Conservation (phyloP, 768 basidiomycete genomes). For the Baorangia bicolor region DNA sequence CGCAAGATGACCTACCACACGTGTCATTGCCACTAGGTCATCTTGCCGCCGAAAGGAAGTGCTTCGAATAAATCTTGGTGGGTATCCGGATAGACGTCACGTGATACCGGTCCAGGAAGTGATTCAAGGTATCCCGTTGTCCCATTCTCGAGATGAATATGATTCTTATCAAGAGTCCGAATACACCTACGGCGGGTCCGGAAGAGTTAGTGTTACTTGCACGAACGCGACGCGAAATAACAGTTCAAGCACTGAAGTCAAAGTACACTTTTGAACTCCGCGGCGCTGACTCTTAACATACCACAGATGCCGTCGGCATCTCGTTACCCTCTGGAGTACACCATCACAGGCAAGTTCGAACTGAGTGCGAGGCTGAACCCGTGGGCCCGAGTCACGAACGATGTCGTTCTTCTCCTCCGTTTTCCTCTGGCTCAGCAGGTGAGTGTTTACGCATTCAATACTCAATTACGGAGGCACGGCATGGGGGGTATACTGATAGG, state of each 20-base stretch:
- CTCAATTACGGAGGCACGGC: not conserved
- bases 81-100: not conserved
- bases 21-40: constrained; percentile 10
- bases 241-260: not conserved
- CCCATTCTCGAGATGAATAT: not conserved
- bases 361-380: not conserved
- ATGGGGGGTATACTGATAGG: not conserved
- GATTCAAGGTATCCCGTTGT: not conserved
- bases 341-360: too few relatives aligned
- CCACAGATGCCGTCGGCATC: not conserved
- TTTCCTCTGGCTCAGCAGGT: constrained; percentile 60
- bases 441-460: constrained; percentile 1
- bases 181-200: not conserved
- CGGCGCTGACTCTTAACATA: not conserved
- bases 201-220: not conserved
- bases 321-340: not conserved
- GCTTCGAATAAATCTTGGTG: not conserved
- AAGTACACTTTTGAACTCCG: constrained; percentile 17
- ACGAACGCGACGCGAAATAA: not conserved
- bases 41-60: not conserved
- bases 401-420: constrained; percentile 53
- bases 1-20: not conserved
- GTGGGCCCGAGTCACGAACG: constrained; percentile 8
- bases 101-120: too few relatives aligned
- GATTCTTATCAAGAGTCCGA: not conserved